Conservation (phyloP, 305 asterid species). For the Solanum hybrid region DNA sequence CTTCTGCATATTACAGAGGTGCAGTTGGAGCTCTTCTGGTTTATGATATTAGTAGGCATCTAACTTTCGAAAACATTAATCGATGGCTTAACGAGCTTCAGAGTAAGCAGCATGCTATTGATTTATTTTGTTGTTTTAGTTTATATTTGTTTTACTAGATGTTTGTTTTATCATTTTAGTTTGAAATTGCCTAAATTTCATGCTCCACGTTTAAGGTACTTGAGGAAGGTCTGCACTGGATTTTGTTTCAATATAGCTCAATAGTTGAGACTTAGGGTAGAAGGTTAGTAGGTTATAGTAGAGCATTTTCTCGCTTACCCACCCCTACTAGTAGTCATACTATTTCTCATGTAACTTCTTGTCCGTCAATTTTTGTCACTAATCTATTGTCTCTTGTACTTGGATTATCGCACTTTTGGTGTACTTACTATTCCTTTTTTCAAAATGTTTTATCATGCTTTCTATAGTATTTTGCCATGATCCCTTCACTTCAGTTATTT, state of each 20-base stretch:
- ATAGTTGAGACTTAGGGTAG: background rate
- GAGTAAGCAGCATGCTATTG: conserved; percentile 37
- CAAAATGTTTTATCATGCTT: background rate
- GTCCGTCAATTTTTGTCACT: background rate
- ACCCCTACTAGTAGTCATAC: background rate
- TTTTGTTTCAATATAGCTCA: background rate
- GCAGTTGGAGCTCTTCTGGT: conserved; percentile 93
- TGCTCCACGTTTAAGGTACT: background rate
- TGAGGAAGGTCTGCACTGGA: background rate
- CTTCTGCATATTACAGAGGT: conserved; percentile 91
- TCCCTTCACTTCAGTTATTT: background rate
- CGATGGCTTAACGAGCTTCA: conserved; percentile 94
- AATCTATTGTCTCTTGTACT: background rate
- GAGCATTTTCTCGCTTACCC: background rate
- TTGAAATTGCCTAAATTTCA: background rate
- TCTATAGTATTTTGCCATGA: background rate
- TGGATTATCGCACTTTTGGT: background rate
- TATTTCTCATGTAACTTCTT: background rate
- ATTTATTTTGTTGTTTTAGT: background rate
- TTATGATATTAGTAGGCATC: conserved; percentile 75
- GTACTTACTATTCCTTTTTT: background rate
- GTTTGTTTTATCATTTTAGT: background rate
- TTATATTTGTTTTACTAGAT: background rate
- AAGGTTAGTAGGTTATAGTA: background rate
- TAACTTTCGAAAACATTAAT: conserved; percentile 62